Conservation (phyloP, 2,329 filamentous ascomycete genomes). For the Colletotrichum siamense region DNA sequence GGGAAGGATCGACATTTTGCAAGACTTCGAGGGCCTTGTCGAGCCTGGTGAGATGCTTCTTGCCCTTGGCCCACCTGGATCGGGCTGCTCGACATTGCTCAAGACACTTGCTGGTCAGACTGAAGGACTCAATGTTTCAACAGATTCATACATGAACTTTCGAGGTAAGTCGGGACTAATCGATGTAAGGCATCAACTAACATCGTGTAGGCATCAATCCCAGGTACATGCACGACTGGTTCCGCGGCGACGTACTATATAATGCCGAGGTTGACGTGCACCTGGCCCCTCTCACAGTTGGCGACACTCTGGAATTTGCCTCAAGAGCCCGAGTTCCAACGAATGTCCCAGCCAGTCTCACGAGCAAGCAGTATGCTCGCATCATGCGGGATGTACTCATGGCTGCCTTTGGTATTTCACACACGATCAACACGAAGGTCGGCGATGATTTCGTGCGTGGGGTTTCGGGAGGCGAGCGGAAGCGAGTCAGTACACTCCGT, state of each 20-base stretch:
- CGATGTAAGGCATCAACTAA: not conserved
- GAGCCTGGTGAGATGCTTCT: conserved; percentile 60
- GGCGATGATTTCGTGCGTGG: conserved; percentile 24
- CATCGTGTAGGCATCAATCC: conserved; percentile 7
- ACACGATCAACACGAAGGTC: conserved; percentile 25
- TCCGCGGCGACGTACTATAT: conserved; percentile 68
- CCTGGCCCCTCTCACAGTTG: conserved; percentile 63
- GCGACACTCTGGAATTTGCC: conserved; percentile 66
- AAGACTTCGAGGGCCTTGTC: conserved; percentile 32
- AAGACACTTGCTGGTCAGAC: conserved; percentile 50
- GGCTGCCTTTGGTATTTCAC: conserved; percentile 44
- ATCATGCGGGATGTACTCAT: conserved; percentile 59
- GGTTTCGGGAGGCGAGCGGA: conserved; percentile 38
- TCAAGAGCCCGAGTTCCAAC: conserved; percentile 57
- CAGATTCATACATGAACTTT: conserved; percentile 28
- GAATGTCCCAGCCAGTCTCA: conserved; percentile 50
- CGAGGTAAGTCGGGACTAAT: not conserved
- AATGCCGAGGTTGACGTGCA: conserved; percentile 70
- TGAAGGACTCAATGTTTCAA: conserved; percentile 27
- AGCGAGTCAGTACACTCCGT: too few relatives aligned
- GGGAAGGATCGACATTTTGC: conserved; percentile 29
- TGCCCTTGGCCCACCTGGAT: conserved; percentile 61
- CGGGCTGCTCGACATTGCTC: conserved; percentile 72
- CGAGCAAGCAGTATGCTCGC: conserved; percentile 44
- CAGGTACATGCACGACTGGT: conserved; percentile 30